Evolutionary conservation across 2,329 filamentous ascomycete species (phyloP).

Genomic region (Nakataea oryzae): DNA sequence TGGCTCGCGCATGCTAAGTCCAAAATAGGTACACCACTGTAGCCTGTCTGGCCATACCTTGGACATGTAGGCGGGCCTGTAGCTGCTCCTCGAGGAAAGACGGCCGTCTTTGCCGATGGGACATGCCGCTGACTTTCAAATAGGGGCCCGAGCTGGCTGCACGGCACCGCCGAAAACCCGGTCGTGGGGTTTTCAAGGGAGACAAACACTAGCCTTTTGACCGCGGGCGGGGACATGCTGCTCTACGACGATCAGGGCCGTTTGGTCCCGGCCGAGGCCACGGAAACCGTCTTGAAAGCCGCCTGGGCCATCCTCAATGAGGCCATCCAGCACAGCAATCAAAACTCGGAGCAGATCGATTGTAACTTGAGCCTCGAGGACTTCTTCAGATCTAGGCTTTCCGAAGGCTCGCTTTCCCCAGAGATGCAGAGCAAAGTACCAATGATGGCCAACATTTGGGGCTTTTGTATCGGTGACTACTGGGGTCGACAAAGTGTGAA

Average conservation of each 20-base stretch:
- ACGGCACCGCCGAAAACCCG: slow-evolving; percentile 36
- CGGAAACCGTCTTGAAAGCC: slow-evolving; percentile 1
- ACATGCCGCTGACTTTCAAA: slow-evolving; percentile 1
- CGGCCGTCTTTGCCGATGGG: neutral
- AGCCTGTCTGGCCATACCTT: slow-evolving; percentile 17
- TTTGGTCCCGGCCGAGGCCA: neutral
- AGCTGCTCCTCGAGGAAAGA: neutral
- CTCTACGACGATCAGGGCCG: neutral
- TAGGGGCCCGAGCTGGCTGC: slow-evolving; percentile 48
- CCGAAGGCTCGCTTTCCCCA: slow-evolving; percentile 34
- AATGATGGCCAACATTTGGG: slow-evolving; percentile 24
- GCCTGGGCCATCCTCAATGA: slow-evolving; percentile 29
- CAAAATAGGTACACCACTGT: slow-evolving; percentile 10
- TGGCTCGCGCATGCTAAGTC: slow-evolving; percentile 16
- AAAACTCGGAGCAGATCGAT: neutral
- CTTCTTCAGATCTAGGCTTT: slow-evolving; percentile 38
- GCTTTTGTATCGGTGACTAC: slow-evolving; percentile 35
- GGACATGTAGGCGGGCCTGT: slow-evolving; percentile 14
- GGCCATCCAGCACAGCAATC: neutral
- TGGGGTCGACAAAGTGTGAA: slow-evolving; percentile 37
- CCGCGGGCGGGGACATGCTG: neutral
- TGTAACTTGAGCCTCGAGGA: slow-evolving; percentile 26
- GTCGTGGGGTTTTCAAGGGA: slow-evolving; percentile 39
- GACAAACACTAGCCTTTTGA: slow-evolving; percentile 34
- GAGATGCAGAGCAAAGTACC: slow-evolving; percentile 26